Conservation (phyloP, 2,329 filamentous ascomycete species). For the Pseudogymnoascus pannorum region DNA sequence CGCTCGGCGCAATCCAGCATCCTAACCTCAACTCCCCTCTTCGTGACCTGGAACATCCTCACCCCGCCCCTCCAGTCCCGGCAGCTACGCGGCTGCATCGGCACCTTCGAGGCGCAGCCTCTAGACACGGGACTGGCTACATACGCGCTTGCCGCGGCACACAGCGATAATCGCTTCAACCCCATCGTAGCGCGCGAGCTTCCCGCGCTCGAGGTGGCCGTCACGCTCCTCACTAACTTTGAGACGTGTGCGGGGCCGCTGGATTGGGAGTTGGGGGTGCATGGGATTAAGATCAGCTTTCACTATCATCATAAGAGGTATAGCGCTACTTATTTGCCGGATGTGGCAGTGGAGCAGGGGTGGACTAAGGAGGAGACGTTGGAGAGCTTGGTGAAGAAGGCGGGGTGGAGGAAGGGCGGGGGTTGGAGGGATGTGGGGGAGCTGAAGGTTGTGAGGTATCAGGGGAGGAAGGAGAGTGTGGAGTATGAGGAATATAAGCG, state of each 20-base stretch:
- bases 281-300: conserved; percentile 85
- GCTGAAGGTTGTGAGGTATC: conserved; percentile 74
- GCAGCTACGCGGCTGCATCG: conserved; percentile 85
- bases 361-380: conserved; percentile 93
- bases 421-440: conserved; percentile 70
- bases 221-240: conserved; percentile 82
- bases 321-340: conserved; percentile 84
- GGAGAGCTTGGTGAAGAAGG: conserved; percentile 86
- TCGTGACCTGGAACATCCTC: conserved; percentile 89
- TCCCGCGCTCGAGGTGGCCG: conserved; percentile 52
- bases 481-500: conserved; percentile 67
- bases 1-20: conserved; percentile 40
- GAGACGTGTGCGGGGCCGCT: conserved; percentile 64
- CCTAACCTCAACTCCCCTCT: conserved; percentile 61
- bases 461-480: conserved; percentile 70
- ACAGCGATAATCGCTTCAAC: conserved; percentile 56
- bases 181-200: conserved; percentile 49
- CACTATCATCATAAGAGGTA: conserved; percentile 64
- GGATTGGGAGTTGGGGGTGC: conserved; percentile 81
- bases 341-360: conserved; percentile 85
- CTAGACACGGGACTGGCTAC: conserved; percentile 65
- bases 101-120: conserved; percentile 77
- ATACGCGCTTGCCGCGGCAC: conserved; percentile 75
- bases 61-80: conserved; percentile 35
- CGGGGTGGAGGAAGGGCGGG: conserved; percentile 64